Conservation (phyloP, 306 rosid genomes). For the Adenanthera pavonina region DNA sequence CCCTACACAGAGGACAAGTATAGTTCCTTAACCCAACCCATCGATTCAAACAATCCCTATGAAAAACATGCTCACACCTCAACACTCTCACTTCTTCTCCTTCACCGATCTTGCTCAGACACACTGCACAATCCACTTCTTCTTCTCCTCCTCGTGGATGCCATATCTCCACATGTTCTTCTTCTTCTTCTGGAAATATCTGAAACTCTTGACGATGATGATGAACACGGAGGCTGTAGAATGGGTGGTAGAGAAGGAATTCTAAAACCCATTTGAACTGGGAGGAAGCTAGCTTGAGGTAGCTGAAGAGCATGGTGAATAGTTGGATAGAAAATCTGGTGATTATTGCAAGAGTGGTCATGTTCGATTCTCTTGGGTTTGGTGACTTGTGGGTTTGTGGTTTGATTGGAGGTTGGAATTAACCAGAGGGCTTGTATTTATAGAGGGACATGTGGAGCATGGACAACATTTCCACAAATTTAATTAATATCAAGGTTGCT, state of each 20-base stretch:
- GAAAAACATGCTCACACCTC: constrained; percentile 53
- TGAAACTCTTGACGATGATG: neutral
- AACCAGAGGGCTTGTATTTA: too few species aligned
- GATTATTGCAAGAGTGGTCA: neutral
- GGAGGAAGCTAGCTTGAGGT: constrained; percentile 9
- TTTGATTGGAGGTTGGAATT: neutral
- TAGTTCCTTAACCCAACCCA: constrained; percentile 39
- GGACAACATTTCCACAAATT: too few species aligned
- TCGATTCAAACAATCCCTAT: constrained; percentile 48
- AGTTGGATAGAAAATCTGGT: neutral
- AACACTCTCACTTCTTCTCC: constrained; percentile 56
- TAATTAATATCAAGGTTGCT: too few species aligned
- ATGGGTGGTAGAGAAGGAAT: constrained; percentile 43
- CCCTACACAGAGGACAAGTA: constrained; percentile 63
- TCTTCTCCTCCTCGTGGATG: neutral
- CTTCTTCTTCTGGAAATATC: neutral
- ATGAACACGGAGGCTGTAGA: constrained; percentile 19
- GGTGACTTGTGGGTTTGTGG: too few species aligned
- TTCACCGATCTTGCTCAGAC: constrained; percentile 44
- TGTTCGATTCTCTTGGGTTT: too few species aligned
- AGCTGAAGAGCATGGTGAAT: constrained; percentile 28
- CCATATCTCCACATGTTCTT: constrained; percentile 1
- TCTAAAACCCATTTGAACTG: constrained; percentile 46
- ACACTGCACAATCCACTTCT: constrained; percentile 51
- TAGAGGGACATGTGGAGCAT: too few species aligned